These are phyloP conservation scores for Candida gigantensis DNA, from an alignment of 1,139 yeast genomes.

Conservation along the genomic window DNA sequence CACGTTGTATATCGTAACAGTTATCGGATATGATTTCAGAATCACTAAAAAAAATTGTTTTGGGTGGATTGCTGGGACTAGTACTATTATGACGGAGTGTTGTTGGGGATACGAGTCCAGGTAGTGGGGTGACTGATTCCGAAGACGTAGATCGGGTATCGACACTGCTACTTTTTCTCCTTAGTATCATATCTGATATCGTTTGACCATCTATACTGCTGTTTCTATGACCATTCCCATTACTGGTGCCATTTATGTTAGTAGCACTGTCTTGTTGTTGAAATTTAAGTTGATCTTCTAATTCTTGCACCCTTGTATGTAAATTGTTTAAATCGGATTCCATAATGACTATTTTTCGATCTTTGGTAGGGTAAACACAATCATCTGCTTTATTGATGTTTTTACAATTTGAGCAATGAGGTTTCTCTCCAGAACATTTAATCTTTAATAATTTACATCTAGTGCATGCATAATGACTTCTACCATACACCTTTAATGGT, in stretches of 20 bases:
- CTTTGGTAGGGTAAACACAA: slow-evolving; percentile 51
- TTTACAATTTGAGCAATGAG: slow-evolving; percentile 42
- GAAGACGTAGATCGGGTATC: too few species aligned
- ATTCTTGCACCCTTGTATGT: slow-evolving; percentile 36
- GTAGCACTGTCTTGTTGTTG: background rate
- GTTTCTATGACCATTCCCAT: too few species aligned
- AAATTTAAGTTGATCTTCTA: slow-evolving; percentile 6
- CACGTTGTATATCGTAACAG: slow-evolving; percentile 9
- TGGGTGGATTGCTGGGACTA: too few species aligned
- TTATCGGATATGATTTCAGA: background rate
- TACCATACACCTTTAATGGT: slow-evolving; percentile 43
- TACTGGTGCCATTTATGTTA: too few species aligned
- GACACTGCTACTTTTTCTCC: too few species aligned
- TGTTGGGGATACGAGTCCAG: background rate
- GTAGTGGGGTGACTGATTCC: background rate
- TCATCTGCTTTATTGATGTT: slow-evolving; percentile 31
- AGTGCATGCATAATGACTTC: slow-evolving; percentile 44
- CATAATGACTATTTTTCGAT: slow-evolving; percentile 52
- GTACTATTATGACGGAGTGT: background rate
- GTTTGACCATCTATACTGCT: too few species aligned
- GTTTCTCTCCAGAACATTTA: slow-evolving; percentile 47
- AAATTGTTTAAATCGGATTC: slow-evolving; percentile 50
- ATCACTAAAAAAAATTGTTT: slow-evolving; percentile 6
- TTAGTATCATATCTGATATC: too few species aligned
- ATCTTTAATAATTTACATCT: slow-evolving; percentile 41